Percentiles rank a stretch among this genome's conserved stretches.
Conservation (phyloP, 176 grass and related monocot genomes). For the Triticum dicoccoides region DNA sequence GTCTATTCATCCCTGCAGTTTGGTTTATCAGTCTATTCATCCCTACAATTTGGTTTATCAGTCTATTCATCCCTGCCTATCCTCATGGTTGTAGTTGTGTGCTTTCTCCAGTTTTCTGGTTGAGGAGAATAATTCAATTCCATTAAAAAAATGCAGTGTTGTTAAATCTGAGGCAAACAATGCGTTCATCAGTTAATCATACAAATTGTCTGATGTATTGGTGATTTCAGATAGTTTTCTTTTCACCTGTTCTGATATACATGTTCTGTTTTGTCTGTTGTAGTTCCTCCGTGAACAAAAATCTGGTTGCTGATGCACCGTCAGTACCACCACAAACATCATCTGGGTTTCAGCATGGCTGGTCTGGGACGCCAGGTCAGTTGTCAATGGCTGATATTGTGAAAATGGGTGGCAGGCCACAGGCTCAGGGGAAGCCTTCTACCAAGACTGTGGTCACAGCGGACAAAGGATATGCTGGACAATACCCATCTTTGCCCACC, state of each 20-base stretch:
- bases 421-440: constrained; percentile 60
- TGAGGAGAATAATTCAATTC: not conserved
- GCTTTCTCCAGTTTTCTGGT: not conserved
- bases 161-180: not conserved
- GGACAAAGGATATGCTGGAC: constrained; percentile 60
- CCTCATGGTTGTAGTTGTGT: not conserved
- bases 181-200: not conserved
- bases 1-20: too few relatives aligned
- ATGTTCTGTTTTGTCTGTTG: constrained; percentile 33
- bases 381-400: constrained; percentile 97
- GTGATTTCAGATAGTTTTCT: not conserved
- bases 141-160: not conserved
- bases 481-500: constrained; percentile 64
- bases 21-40: too few relatives aligned
- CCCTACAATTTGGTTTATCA: not conserved
- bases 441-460: constrained; percentile 40
- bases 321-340: constrained; percentile 51
- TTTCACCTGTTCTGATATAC: constrained; percentile 12
- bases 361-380: constrained; percentile 75
- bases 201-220: not conserved
- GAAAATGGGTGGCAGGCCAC: constrained; percentile 71
- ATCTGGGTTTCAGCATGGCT: constrained; percentile 68
- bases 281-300: constrained; percentile 48
- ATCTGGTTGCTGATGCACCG: constrained; percentile 49
- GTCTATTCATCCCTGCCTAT: not conserved